Evolutionary conservation across 2,329 filamentous ascomycete genomes (phyloP).

Genomic region (Ceratocystis albifundus): DNA sequence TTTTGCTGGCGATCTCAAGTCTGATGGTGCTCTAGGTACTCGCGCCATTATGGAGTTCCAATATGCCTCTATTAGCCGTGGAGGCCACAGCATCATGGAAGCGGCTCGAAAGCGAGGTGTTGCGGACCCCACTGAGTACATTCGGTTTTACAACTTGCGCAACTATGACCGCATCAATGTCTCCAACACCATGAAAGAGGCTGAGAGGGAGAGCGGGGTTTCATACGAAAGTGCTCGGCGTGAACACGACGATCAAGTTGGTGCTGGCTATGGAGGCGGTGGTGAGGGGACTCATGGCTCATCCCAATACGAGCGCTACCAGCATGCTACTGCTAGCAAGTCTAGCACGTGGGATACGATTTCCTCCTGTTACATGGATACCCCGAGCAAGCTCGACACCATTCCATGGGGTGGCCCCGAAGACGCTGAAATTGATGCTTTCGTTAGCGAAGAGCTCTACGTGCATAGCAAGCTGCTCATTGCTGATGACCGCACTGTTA

Average conservation of each 20-base stretch:
- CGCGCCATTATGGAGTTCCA: slow-evolving; percentile 84
- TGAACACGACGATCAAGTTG: slow-evolving; percentile 50
- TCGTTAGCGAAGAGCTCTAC: slow-evolving; percentile 52
- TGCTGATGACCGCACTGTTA: slow-evolving; percentile 68
- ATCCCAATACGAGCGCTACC: slow-evolving; percentile 56
- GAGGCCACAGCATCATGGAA: slow-evolving; percentile 68
- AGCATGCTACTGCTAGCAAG: slow-evolving; percentile 43
- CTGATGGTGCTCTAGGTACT: slow-evolving; percentile 61
- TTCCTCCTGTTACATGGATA: slow-evolving; percentile 71
- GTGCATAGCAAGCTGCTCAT: slow-evolving; percentile 62
- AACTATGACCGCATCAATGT: slow-evolving; percentile 76
- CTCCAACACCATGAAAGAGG: slow-evolving; percentile 47
- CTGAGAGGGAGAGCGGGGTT: slow-evolving; percentile 53
- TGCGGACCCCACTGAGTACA: slow-evolving; percentile 56
- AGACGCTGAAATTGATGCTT: slow-evolving; percentile 48
- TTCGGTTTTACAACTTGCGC: slow-evolving; percentile 74
- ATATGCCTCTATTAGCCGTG: slow-evolving; percentile 67
- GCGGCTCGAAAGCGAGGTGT: slow-evolving; percentile 56
- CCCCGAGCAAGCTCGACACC: slow-evolving; percentile 54
- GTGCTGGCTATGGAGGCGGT: slow-evolving; percentile 34
- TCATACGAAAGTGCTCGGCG: slow-evolving; percentile 54
- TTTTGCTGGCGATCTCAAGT: slow-evolving; percentile 68
- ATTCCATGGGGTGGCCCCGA: slow-evolving; percentile 45
- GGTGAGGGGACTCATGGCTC: slow-evolving; percentile 30
- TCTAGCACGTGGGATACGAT: slow-evolving; percentile 54